Base-by-base conservation (phyloP, 139 green algal genomes). In the Volvox reticuliferus region DNA sequence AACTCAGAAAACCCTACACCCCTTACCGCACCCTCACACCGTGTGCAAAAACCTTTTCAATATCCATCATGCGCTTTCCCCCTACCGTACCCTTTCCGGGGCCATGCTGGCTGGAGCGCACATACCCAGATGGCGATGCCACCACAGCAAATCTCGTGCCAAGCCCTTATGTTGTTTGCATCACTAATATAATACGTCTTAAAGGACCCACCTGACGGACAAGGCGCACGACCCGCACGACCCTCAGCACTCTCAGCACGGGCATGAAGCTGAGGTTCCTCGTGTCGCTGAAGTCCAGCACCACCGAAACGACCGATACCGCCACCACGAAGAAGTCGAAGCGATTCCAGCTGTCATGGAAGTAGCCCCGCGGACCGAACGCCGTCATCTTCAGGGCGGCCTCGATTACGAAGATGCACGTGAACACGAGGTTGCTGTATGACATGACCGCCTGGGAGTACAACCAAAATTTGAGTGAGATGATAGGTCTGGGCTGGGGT, bases 291-390 rank as follows among this genome's bases (percentile, higher is more conserved):
- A 93, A 73, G 44, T 94, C 93, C 16, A 96, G 62, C 63, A 82
- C 78, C 24, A 92, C 88, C 9, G 88, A 83, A 13, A 89, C 93
- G 1, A 94, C 67, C 16, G 94, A 95, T 24, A 95, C 65, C 16
- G 63, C 21, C 26, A 96, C 94, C 9, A 97, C 93, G n/a, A 94
- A 73, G 69, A 96, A 93, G 77, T 98, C 96, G 85, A 98, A 97
- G 24, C 80, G 79, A 92, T 97, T 97, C 96, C 81, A 87, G 30
- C 19, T 6, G 61, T 87, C 81, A 19, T 62, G 81, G 20, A 87
- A 33, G 81, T 87, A 87, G 33, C 55, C 28, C 9, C 14, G n/a
- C 3, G 85, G 73, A 14, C 92, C 92, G 6, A 97, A 73, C 0
- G 90, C 95, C 0, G 90, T 76, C 0, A 96, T 19, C 93, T 97